These are phyloP conservation scores for Saccharomyces hybrid DNA, from an alignment of 1,139 yeast species.

Conservation along the genomic window DNA sequence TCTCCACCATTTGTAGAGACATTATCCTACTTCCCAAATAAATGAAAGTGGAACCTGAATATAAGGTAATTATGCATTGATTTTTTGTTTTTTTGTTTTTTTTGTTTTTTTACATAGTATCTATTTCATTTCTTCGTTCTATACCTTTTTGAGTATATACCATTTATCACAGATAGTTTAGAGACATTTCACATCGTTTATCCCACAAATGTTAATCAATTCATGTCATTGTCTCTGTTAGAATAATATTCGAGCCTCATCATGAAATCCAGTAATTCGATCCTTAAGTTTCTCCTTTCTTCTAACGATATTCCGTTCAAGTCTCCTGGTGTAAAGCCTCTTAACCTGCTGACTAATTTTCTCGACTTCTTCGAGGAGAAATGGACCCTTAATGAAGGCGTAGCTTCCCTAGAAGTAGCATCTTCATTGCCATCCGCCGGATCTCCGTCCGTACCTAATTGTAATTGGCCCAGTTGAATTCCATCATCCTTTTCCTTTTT, in stretches of 20 bases:
- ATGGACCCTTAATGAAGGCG: slow-evolving; percentile 13
- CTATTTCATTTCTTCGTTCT: neutral
- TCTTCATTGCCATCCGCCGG: slow-evolving; percentile 3
- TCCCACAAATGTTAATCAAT: neutral
- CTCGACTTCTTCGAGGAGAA: slow-evolving; percentile 21
- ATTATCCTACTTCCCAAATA: slow-evolving; percentile 21
- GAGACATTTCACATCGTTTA: neutral
- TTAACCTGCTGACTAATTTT: slow-evolving; percentile 15
- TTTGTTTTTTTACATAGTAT: neutral
- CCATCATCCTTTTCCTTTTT: neutral
- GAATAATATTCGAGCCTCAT: slow-evolving; percentile 19
- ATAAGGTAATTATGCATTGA: neutral
- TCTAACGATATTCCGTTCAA: slow-evolving; percentile 13
- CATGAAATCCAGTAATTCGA: slow-evolving; percentile 22
- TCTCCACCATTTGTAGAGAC: slow-evolving; percentile 47
- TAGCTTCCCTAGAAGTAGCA: slow-evolving; percentile 5
- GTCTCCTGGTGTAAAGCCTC: slow-evolving; percentile 13
- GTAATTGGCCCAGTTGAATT: neutral
- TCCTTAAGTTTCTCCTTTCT: slow-evolving; percentile 21
- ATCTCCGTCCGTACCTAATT: neutral
- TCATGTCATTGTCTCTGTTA: neutral
- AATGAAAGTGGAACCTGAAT: neutral
- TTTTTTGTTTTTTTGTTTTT: neutral
- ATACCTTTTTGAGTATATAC: no score
- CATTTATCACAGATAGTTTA: neutral